Evolutionary conservation across 805 yeast species (phyloP), one percentile per base, ranked within the genome.

Genomic region (Blastobotrys attinorum): DNA sequence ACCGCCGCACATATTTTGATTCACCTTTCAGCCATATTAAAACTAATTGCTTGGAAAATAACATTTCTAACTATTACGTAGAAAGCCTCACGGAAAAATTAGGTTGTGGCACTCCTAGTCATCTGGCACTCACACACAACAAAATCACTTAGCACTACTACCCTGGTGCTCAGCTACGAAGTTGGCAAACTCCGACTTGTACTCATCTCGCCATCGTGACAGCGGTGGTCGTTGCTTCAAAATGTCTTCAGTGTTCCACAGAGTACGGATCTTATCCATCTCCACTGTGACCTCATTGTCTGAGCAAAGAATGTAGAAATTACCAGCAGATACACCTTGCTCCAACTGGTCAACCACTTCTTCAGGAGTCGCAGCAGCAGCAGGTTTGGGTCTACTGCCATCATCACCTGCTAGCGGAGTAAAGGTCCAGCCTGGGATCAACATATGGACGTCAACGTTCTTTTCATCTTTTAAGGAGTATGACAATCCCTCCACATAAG

Each of bases 401-500:
- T 40, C 40, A 29, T 44, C 53, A 5, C 52, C 52, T 1, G 50
- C 47, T 32, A 56, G 48, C 13, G 50, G 49, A 35, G 60, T 56
- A 48, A 37, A 45, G n/a, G 55, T 51, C 59, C 59, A 56, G 3
- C 60, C 60, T 4, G 60, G 60, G 11, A 55, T 48, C 10, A 56
- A 47, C 32, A 56, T 42, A 33, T 53, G 57, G 3, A 25, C 41
- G 22, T 7, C 16, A 5, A 38, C 16, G 18, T 34, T 22, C 31
- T 55, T 45, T 2, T 45, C 56, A 16, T 45, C 44, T n/a, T n/a
- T n/a, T 13, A 56, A 40, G n/a, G 48, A 49, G 44, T 42, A 53
- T 10, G 60, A 55, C 39, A 56, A 40, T 27, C 56, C 59, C 43
- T 56, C 60, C 25, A 58, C 59, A 52, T 73, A 73, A 2, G 72